Evolutionary conservation across 495 filamentous ascomycete genomes (phyloP), one percentile per base, ranked within the genome.

Genomic region (Rostrohypoxylon terebratum): DNA sequence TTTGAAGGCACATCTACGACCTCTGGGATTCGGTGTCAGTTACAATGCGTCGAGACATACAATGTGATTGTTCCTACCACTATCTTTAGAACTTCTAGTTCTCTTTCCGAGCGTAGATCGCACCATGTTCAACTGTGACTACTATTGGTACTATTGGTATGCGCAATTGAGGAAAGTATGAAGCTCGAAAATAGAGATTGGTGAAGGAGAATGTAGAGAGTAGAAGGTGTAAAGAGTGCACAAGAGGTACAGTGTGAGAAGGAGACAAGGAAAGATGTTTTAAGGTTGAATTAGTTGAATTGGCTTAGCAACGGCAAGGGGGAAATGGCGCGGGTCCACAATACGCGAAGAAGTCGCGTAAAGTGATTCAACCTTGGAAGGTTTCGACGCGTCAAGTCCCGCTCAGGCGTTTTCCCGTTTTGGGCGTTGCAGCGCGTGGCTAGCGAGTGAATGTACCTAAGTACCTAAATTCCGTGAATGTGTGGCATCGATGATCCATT

Each of bases 101-200:
- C 93, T 89, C 88, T 96, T 94, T 77, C 91, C 91, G 59, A 93
- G 82, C 57, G 90, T 85, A 61, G 87, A 84, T 69, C 85, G 83
- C 72, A 87, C 84, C 91, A 93, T 94, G 16, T 71, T 72, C 42
- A 65, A 31, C 6, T 73, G 78, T 68, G 71, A 67, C 58, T 74
- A 59, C 18, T 67, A 13, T 13, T 73, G 78, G 67, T 69, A 67
- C 58, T 74, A 59, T 21, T 67, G 13, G 28, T 28, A 28, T 28
- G 51, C 50, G 34, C 14, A 50, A 57, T 42, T 34, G 44, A 42
- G 55, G 42, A 50, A 62, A 51, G 5, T 33, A 48, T 23, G 38
- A 73, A 31, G 20, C 20, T 62, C 8, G 45, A 54, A 50, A 50
- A 54, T 23, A 42, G 23, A 31, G 48, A 53, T 53, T 53, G 9